phyloP scores from a whole-genome alignment of 2,329 filamentous ascomycete species.

The Cytospora piceicola region DNA sequence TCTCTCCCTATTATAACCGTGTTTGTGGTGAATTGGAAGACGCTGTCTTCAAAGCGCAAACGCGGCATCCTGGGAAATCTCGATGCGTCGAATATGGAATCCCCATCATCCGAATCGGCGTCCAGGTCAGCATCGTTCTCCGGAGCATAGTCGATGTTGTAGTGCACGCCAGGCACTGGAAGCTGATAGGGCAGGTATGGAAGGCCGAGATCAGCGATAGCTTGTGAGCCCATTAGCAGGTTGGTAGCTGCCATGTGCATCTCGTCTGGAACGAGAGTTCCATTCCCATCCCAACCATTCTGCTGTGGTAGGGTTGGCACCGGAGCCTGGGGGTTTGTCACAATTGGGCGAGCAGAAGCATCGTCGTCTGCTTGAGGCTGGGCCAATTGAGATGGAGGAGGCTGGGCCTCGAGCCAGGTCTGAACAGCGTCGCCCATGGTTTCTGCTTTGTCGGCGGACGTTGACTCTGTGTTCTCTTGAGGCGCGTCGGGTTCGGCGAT shows the following conservation, averaged over 20 bases:
- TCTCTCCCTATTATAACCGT: slow-evolving; percentile 30
- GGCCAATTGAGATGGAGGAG: not conserved
- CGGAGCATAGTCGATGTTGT: slow-evolving; percentile 1
- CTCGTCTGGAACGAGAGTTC: not conserved
- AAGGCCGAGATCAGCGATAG: not conserved
- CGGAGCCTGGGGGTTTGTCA: not conserved
- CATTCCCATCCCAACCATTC: not conserved
- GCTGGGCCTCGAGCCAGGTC: slow-evolving; percentile 8
- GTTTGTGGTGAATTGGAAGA: slow-evolving; percentile 26
- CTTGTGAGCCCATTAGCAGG: not conserved
- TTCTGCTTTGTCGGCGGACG: not conserved
- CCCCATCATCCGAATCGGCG: slow-evolving; percentile 6
- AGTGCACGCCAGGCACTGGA: not conserved
- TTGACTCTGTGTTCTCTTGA: not conserved
- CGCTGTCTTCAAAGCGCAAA: slow-evolving; percentile 27
- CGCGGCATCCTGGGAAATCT: slow-evolving; percentile 10
- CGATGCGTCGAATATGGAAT: slow-evolving; percentile 12
- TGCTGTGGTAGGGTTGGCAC: not conserved
- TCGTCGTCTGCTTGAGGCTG: not conserved
- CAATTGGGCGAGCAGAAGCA: not conserved
- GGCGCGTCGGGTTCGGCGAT: not conserved
- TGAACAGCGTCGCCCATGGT: not conserved
- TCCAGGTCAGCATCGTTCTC: not conserved
- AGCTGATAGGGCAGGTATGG: not conserved
- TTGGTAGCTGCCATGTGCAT: slow-evolving; percentile 3